These are phyloP conservation scores for Tolypocladium inflatum DNA, from an alignment of 2,329 filamentous ascomycete species.

Conservation along the genomic window DNA sequence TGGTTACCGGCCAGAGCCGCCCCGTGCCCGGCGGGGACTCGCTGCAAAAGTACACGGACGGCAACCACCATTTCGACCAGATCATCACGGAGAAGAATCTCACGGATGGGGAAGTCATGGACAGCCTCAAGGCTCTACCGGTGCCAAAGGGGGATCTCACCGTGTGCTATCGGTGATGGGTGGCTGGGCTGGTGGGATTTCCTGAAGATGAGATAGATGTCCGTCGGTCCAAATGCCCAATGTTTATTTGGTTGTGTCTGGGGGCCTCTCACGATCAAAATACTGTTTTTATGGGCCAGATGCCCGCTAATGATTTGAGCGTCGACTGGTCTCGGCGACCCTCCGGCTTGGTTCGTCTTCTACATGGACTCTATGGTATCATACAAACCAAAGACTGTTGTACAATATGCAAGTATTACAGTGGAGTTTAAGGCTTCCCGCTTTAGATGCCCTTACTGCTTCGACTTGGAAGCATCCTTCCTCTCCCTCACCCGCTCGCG, in stretches of 20 bases:
- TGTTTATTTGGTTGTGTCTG: not conserved
- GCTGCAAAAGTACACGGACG: conserved; percentile 62
- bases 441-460: not conserved
- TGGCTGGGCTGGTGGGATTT: not conserved
- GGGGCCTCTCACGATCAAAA: not conserved
- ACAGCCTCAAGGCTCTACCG: conserved; percentile 51
- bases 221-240: not conserved
- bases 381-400: not conserved
- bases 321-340: not conserved
- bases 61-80: conserved; percentile 69
- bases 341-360: not conserved
- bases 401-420: not conserved
- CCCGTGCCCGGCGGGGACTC: conserved; percentile 33
- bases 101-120: conserved; percentile 61
- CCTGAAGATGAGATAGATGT: not conserved
- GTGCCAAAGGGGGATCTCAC: conserved; percentile 42
- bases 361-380: not conserved
- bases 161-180: conserved; percentile 40
- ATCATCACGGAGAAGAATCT: conserved; percentile 69
- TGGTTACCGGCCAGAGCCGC: conserved; percentile 44
- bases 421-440: not conserved
- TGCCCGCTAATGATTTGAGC: not conserved
- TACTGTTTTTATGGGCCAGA: not conserved
- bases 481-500: conserved; percentile 13
- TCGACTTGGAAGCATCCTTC: conserved; percentile 2